phyloP scores from a whole-genome alignment of 371 early-diverging fungal species.

The Mucor circinelloides region DNA sequence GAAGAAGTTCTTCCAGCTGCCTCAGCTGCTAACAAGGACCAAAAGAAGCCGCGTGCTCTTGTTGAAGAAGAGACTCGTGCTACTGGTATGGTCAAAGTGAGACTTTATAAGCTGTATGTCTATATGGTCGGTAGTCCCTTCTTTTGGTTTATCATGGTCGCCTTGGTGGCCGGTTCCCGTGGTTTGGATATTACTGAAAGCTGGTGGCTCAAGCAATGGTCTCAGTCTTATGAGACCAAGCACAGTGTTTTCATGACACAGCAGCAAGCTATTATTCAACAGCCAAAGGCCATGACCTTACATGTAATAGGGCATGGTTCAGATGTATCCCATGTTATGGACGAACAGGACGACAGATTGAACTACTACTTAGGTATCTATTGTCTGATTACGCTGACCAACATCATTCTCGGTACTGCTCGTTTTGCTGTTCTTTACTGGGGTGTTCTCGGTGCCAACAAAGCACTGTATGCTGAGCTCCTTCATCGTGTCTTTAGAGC shows the following conservation, averaged over 20 bases:
- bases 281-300: too few species aligned
- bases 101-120: conserved; percentile 53
- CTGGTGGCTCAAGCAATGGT: conserved; percentile 65
- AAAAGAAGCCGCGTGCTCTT: conserved; percentile 30
- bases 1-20: conserved; percentile 20
- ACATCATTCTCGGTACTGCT: conserved; percentile 34
- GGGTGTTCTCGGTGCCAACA: conserved; percentile 42
- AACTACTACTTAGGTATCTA: conserved; percentile 45
- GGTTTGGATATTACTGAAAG: conserved; percentile 50
- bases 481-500: conserved; percentile 32
- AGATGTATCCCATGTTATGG: too few species aligned
- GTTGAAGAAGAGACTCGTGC: conserved; percentile 50
- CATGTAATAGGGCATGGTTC: too few species aligned
- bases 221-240: conserved; percentile 33
- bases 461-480: conserved; percentile 16
- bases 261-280: conserved; percentile 5
- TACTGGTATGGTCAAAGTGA: conserved; percentile 54
- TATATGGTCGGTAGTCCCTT: conserved; percentile 49
- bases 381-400: conserved; percentile 41
- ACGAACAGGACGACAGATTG: conserved; percentile 19
- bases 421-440: conserved; percentile 46
- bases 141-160: conserved; percentile 52
- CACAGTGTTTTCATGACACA: not conserved
- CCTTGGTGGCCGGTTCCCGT: conserved; percentile 48
- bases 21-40: not conserved